Conservation (phyloP, 257 asterid genomes). For the Dorcoceras hygrometricum region DNA sequence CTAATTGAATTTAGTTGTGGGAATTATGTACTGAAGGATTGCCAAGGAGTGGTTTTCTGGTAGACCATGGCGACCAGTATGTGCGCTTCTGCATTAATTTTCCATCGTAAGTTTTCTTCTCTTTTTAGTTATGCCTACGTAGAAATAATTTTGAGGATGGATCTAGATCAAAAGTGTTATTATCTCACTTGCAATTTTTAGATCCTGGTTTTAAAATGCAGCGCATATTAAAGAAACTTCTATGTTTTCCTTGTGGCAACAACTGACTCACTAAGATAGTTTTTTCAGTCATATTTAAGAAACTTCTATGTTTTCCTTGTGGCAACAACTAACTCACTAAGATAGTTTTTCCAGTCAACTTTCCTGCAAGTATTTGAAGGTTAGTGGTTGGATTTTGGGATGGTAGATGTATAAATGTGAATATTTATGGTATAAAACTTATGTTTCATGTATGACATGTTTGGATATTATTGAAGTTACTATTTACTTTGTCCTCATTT, state of each 20-base stretch:
- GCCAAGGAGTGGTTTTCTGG: constrained; percentile 71
- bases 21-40: constrained; percentile 50
- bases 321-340: too few relatives aligned
- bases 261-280: too few relatives aligned
- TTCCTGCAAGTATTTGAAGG: too few relatives aligned
- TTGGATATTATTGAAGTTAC: not conserved
- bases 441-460: not conserved
- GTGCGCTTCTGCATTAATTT: constrained; percentile 76
- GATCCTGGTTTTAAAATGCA: not conserved
- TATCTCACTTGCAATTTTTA: constrained; percentile 4
- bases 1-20: constrained; percentile 19
- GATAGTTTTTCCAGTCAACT: too few relatives aligned
- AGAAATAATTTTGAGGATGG: not conserved
- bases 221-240: constrained; percentile 1
- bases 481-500: not conserved
- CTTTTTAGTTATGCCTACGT: constrained; percentile 12
- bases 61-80: constrained; percentile 77
- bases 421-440: not conserved
- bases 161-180: constrained; percentile 11
- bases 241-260: too few relatives aligned
- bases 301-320: too few relatives aligned
- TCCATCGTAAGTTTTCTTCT: constrained; percentile 65
- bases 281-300: too few relatives aligned
- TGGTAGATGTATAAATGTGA: not conserved
- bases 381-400: not conserved